These are phyloP conservation scores for Adansonia rubrostipa DNA, from an alignment of 441 rosid species.

Conservation along the genomic window DNA sequence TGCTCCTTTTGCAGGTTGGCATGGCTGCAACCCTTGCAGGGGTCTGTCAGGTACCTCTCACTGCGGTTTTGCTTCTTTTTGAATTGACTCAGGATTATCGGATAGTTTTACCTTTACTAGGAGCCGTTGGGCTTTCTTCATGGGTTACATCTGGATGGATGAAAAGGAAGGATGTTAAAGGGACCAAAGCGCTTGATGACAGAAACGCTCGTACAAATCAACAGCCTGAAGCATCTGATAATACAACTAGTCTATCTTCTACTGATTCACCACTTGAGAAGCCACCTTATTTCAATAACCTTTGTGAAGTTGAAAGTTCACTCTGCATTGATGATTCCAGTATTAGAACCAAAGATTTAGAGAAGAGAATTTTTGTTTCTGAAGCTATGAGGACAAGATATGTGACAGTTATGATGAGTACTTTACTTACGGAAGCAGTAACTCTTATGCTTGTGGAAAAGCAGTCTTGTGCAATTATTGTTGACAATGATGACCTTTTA, in stretches of 20 bases:
- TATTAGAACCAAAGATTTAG: conserved; percentile 44
- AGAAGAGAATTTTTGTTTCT: conserved; percentile 59
- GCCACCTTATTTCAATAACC: conserved; percentile 48
- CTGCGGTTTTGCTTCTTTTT: conserved; percentile 85
- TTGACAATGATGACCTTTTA: conserved; percentile 62
- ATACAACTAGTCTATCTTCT: conserved; percentile 32
- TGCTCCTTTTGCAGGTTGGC: conserved; percentile 69
- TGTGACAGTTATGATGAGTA: conserved; percentile 66
- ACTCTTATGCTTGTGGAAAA: conserved; percentile 83
- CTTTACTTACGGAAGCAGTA: conserved; percentile 75
- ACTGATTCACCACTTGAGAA: conserved; percentile 29
- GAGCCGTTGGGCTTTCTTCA: conserved; percentile 93
- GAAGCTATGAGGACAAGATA: conserved; percentile 93
- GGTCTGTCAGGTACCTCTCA: conserved; percentile 97
- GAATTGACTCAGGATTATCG: conserved; percentile 94
- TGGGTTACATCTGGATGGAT: conserved; percentile 89
- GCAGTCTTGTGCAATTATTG: conserved; percentile 84
- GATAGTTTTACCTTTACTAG: conserved; percentile 85
- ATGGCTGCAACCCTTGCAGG: conserved; percentile 99
- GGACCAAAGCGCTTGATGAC: conserved; percentile 41
- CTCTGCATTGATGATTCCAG: conserved; percentile 71
- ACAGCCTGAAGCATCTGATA: conserved; percentile 39
- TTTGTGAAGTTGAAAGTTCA: conserved; percentile 90
- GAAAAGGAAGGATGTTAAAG: conserved; percentile 57
- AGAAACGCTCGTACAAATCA: conserved; percentile 38